A percentile compares a stretch with the other conserved stretches of the same genome.
Conservation (phyloP, 2,329 filamentous ascomycete species). For the Venturia aucupariae region DNA sequence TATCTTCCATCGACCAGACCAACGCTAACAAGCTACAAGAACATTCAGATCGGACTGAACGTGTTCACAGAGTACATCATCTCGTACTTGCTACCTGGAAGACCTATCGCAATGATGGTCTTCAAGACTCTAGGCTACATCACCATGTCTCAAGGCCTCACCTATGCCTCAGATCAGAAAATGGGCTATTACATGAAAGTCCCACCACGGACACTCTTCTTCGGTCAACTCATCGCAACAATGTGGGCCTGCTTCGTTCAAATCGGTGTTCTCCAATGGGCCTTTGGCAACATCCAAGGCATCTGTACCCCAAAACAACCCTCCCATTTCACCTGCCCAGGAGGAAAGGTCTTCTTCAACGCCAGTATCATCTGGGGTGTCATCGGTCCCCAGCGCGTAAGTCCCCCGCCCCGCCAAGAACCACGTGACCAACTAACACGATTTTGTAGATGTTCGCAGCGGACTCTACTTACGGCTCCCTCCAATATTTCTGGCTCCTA, state of each 20-base stretch:
- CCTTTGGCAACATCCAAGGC: conserved; percentile 46
- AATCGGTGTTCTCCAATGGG: conserved; percentile 53
- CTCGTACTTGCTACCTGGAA: conserved; percentile 41
- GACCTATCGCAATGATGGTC: conserved; percentile 42
- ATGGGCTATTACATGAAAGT: conserved; percentile 45
- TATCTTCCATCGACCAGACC: not conserved
- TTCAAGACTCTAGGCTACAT: conserved; percentile 41
- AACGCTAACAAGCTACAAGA: not conserved
- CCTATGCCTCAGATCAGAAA: conserved; percentile 42
- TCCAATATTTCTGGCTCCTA: conserved; percentile 54
- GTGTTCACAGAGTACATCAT: conserved; percentile 41
- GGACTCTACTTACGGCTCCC: not conserved
- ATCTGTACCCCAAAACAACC: conserved; percentile 53
- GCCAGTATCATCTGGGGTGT: conserved; percentile 63
- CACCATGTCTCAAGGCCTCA: conserved; percentile 38
- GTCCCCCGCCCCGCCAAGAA: conserved; percentile 31
- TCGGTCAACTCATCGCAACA: conserved; percentile 55
- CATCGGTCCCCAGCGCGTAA: conserved; percentile 53
- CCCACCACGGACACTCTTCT: conserved; percentile 58
- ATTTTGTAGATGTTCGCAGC: not conserved
- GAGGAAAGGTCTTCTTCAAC: conserved; percentile 52
- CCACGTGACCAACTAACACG: no score
- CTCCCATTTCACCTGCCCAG: conserved; percentile 51
- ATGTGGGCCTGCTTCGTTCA: conserved; percentile 59
- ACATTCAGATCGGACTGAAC: conserved; percentile 46